Evolutionary conservation across 495 filamentous ascomycete species (phyloP).

Genomic region (Paragyromitra xinjiangensis): DNA sequence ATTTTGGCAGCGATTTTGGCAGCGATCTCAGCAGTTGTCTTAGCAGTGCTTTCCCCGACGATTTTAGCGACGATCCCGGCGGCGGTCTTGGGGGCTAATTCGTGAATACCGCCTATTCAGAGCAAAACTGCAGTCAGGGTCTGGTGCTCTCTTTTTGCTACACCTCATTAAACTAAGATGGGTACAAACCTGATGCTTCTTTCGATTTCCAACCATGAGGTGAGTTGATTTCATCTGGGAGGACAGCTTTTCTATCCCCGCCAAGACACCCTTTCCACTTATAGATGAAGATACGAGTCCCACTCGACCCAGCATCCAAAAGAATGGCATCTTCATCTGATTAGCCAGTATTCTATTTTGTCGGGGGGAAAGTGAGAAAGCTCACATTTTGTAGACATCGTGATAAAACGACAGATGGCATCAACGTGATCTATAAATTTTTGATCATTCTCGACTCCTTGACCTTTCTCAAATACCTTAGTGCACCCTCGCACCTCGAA

Average conservation of each 20-base stretch:
- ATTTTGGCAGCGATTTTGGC: neutral
- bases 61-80: neutral
- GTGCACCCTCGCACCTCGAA: too few relatives aligned
- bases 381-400: neutral
- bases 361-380: neutral
- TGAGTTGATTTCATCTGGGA: neutral
- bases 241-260: neutral
- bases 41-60: neutral
- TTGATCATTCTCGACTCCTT: too few relatives aligned
- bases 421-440: neutral
- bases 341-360: neutral
- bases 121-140: neutral
- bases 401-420: neutral
- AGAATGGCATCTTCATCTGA: neutral
- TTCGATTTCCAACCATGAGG: neutral
- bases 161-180: neutral
- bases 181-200: neutral
- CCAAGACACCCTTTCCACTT: conserved; percentile 2
- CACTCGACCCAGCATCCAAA: conserved; percentile 41
- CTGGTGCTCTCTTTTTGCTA: neutral
- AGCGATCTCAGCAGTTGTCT: neutral
- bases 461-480: too few relatives aligned
- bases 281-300: conserved; percentile 34
- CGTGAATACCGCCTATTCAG: neutral
- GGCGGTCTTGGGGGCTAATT: neutral